phyloP scores from a whole-genome alignment of 345 rosid species.

The Angophora floribunda region DNA sequence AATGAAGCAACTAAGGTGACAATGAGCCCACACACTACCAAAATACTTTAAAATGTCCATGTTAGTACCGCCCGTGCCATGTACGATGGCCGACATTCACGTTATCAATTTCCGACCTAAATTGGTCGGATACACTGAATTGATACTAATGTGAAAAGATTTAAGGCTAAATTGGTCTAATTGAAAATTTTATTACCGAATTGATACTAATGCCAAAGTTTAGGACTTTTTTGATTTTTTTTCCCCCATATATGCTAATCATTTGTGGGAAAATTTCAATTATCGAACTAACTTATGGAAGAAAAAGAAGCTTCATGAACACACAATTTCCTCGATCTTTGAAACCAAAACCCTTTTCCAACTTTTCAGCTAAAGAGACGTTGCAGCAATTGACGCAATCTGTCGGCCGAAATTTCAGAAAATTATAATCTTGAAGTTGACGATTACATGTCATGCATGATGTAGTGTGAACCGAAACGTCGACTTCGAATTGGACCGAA shows the following conservation, averaged over 20 bases:
- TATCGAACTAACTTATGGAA: background rate
- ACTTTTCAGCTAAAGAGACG: background rate
- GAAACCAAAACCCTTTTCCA: background rate
- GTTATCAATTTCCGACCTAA: too few species aligned
- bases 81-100: too few species aligned
- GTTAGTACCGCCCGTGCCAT: too few species aligned
- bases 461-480: background rate
- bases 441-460: background rate
- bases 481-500: background rate
- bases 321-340: background rate
- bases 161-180: too few species aligned
- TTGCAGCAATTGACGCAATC: background rate
- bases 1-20: background rate
- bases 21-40: background rate
- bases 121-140: too few species aligned
- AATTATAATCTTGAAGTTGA: background rate
- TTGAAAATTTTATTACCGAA: too few species aligned
- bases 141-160: too few species aligned
- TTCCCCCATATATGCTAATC: too few species aligned
- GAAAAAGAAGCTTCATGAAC: background rate
- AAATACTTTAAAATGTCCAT: too few species aligned
- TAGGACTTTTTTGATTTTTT: background rate
- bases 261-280: background rate
- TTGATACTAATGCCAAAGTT: too few species aligned
- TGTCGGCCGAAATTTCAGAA: background rate